Conservation (phyloP, 164 flowering plant genomes). For the Taxillus chinensis region DNA sequence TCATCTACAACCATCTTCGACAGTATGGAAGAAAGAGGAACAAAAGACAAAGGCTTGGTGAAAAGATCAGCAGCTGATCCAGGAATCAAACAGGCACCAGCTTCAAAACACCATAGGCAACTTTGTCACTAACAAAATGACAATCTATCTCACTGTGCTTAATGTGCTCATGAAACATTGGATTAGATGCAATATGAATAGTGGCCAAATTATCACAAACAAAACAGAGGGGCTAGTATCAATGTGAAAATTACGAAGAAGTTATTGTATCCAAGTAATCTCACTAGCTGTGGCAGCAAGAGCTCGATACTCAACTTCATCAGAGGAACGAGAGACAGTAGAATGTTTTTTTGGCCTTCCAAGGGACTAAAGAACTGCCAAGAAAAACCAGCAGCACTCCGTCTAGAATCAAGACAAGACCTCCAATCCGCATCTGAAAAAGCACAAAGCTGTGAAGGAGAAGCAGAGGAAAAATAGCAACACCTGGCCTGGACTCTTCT, state of each 20-base stretch:
- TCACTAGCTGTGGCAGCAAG: background rate
- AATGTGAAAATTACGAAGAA: no score
- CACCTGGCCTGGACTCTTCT: background rate
- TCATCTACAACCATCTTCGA: background rate
- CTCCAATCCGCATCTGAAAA: background rate
- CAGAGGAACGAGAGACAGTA: no score
- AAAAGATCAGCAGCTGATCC: no score
- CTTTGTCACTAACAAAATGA: background rate
- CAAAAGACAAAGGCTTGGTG: background rate
- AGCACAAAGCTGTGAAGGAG: background rate
- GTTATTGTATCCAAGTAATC: background rate
- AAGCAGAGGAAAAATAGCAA: background rate
- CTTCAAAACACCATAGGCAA: background rate
- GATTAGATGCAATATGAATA: background rate
- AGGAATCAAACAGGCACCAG: background rate
- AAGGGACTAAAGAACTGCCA: no score
- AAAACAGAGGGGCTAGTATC: background rate
- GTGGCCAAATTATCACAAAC: background rate
- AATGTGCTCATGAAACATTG: background rate
- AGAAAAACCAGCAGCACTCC: background rate
- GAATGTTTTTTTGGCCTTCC: no score
- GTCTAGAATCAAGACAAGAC: background rate
- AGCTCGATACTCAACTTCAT: background rate
- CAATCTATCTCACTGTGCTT: background rate
- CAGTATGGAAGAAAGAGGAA: no score